Base-by-base conservation (phyloP, 1,284 basidiomycete genomes). In the Taiwanofungus camphoratus region DNA sequence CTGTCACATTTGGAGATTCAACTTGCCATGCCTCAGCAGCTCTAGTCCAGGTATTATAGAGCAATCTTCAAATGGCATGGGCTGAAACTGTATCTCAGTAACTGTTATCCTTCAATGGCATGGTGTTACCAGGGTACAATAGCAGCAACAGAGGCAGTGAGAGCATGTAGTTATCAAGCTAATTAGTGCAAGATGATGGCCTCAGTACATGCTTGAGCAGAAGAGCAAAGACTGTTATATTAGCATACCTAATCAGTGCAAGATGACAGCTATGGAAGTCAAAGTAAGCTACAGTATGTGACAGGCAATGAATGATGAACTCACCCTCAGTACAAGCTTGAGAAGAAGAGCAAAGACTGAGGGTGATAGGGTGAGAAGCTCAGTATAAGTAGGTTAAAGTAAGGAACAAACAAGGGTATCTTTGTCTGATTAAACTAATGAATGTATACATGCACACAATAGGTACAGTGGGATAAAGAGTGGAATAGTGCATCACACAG, bases 401-500 rank as follows among this genome's bases (percentile, higher is more conserved):
- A 12, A 40, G 18, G 29, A 19, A 22, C 29, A 32, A 21, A 8
- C 5, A 32, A 9, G 16, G 15, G 9, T 13, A 30, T 11, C n/a
- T n/a, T n/a, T n/a, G n/a, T n/a, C n/a, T n/a, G n/a, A n/a, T n/a
- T n/a, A n/a, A n/a, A n/a, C n/a, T 8, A 19, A 11, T 13, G 29
- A 30, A 21, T 21, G 39, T 32, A 31, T n/a, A 20, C 15, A 19
- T 21, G 29, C 29, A 13, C 39, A 40, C 20, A n/a, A 18, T 20
- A 20, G 39, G 16, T 19, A 32, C 29, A 20, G 39, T 13, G 21
- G 35, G 35, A 36, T 13, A 36, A 19, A 12, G 18, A 36, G 26
- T 9, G 39, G 39, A 32, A 31, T n/a, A 20, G 39, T n/a, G 29
- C 39, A 29, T 31, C 39, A 20, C 19, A 32, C 15, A 40, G 39